Evolutionary conservation across 2,329 filamentous ascomycete species (phyloP).

Genomic region (Aspergillus nomiae): DNA sequence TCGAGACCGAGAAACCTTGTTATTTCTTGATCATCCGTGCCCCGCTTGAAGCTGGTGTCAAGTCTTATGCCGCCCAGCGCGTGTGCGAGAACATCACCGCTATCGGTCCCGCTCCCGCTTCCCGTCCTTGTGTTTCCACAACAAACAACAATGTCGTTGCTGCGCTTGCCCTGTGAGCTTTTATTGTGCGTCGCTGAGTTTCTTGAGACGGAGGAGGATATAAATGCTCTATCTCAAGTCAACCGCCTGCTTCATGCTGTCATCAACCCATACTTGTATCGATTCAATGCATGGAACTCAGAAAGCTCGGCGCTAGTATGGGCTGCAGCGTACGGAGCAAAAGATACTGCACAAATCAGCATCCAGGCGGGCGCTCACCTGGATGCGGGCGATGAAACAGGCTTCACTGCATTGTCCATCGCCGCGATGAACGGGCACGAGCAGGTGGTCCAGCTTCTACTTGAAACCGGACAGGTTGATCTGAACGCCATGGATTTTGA

Average conservation of each 20-base stretch:
- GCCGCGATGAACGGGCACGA: constrained; percentile 3
- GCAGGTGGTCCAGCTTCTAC: background rate
- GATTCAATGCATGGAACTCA: background rate
- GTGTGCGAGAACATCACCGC: background rate
- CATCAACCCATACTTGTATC: constrained; percentile 1
- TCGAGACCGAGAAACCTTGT: background rate
- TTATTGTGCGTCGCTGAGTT: background rate
- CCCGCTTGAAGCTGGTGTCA: background rate
- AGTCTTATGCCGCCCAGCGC: background rate
- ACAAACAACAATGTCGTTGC: constrained; percentile 1
- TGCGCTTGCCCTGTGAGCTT: background rate
- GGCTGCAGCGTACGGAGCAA: background rate
- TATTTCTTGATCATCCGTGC: background rate
- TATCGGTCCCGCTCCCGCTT: too few species aligned
- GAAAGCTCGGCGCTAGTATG: constrained; percentile 2
- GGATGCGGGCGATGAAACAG: background rate
- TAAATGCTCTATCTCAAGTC: constrained; percentile 1
- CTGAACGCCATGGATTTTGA: background rate
- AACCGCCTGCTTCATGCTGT: background rate
- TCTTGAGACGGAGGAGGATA: constrained; percentile 1
- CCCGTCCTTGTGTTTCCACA: background rate
- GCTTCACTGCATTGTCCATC: background rate
- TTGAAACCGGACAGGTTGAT: constrained; percentile 2
- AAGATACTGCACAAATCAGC: background rate
- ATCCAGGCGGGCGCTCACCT: background rate